Conservation (phyloP, 2,329 filamentous ascomycete species). For the Aplosporella prunicola region DNA sequence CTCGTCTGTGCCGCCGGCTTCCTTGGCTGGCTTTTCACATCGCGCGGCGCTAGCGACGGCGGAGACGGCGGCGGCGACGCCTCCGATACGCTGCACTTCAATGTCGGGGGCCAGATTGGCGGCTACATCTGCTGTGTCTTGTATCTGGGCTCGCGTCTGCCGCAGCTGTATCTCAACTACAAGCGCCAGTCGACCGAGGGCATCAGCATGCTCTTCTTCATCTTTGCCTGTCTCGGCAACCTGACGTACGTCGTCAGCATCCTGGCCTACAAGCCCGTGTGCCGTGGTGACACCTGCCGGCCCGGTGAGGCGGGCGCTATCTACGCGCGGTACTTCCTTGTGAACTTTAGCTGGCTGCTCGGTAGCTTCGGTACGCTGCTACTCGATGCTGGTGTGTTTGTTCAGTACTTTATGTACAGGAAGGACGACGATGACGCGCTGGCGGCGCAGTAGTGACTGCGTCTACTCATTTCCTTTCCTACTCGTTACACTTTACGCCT, state of each 20-base stretch:
- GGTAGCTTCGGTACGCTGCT: conserved; percentile 82
- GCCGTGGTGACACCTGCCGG: conserved; percentile 44
- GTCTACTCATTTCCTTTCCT: too few species aligned
- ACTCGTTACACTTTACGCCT: too few species aligned
- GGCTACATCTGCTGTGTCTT: conserved; percentile 85
- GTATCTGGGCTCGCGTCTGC: conserved; percentile 82
- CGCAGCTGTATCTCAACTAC: conserved; percentile 87
- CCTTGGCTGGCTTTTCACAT: conserved; percentile 72
- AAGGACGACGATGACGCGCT: conserved; percentile 20
- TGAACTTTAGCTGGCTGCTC: conserved; percentile 84
- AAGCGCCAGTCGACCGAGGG: conserved; percentile 88
- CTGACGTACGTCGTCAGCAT: conserved; percentile 89
- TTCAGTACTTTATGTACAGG: conserved; percentile 82
- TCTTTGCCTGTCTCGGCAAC: conserved; percentile 94
- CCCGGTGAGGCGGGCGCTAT: conserved; percentile 55
- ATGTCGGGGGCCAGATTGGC: conserved; percentile 75
- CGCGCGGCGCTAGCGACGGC: conserved; percentile 35
- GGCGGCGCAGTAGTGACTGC: not conserved
- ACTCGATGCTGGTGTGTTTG: conserved; percentile 77
- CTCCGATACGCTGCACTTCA: conserved; percentile 52
- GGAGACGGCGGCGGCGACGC: conserved; percentile 17
- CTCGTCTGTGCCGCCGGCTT: conserved; percentile 79
- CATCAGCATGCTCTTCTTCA: conserved; percentile 86
- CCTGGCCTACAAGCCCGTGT: conserved; percentile 75
- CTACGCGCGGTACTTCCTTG: conserved; percentile 74